Evolutionary conservation across 345 rosid species (phyloP).

Genomic region (Moricandia moricandioides): DNA sequence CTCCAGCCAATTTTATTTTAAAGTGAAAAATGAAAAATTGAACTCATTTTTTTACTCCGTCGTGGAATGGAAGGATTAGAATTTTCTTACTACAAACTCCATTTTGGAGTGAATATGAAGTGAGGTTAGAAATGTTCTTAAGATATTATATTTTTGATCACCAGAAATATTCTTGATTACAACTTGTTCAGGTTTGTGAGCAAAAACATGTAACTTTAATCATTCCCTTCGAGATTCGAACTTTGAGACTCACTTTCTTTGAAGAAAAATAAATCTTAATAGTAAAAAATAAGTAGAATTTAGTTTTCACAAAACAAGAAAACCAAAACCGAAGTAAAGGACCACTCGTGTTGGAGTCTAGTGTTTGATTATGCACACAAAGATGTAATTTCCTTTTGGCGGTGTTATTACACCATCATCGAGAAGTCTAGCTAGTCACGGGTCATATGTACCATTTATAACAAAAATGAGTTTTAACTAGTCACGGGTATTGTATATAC

Average conservation of each 20-base stretch:
- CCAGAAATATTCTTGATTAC: background rate
- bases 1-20: too few species aligned
- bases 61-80: too few species aligned
- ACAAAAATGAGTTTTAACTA: background rate
- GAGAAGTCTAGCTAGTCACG: conserved; percentile 16
- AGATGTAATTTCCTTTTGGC: conserved; percentile 14
- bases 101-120: too few species aligned
- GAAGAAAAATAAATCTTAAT: background rate
- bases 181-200: background rate
- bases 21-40: too few species aligned
- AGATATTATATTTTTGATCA: background rate
- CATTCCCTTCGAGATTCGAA: background rate
- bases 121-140: too few species aligned
- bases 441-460: background rate
- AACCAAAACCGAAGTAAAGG: conserved; percentile 17
- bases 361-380: conserved; percentile 1
- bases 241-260: background rate
- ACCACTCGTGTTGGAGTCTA: conserved; percentile 18
- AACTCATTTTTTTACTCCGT: too few species aligned
- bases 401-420: conserved; percentile 6
- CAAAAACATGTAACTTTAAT: background rate
- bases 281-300: background rate
- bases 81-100: too few species aligned
- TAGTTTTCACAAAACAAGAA: conserved; percentile 10
- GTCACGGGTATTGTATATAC: conserved; percentile 21